Evolutionary conservation across 768 basidiomycete species (phyloP), one percentile per base, ranked within the genome.

Genomic region (Paxillus ammoniavirescens): DNA sequence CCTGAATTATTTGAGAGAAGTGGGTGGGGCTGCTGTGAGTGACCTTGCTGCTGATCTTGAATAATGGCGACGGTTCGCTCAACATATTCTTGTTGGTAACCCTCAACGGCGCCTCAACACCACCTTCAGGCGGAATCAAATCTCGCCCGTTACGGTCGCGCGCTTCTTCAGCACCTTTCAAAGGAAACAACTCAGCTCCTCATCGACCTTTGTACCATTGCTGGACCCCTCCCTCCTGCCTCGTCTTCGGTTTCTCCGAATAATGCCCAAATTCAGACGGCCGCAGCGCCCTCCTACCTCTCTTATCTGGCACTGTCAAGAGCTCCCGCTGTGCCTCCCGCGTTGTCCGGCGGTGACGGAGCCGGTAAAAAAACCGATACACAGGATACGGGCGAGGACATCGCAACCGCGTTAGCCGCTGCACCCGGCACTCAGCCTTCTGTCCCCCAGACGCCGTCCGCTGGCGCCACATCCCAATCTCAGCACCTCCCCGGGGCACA

Each of bases 101-200:
- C 17, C 28, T 26, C 33, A 30, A 18, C 14, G 13, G 8, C 38
- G 9, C 38, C 6, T 49, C 31, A 8, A 18, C 9, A 5, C 9
- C 2, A 55, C 35, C n/a, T 21, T n/a, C 53, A 91, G 93, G 90
- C 93, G 0, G 91, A 94, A 69, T 87, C 80, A 42, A 92, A 93
- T 63, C 73, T 98, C 14, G 85, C 90, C 6, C 77, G 90, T 40
- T 97, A 98, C 65, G 96, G 95, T 2, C 84, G 90, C 6, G 88
- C 87, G 0, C 80, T 99, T 75, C 78, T 99, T 0, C 81, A 82
- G 6, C 84, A 82, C 42, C 80, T 94, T 4, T 93, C 96, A 0
- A 81, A 87, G 53, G 92, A 93, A 63, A 95, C 95, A 0, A 98
- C 96, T 0, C 82, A 89, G 50, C 78, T 99, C 0, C 79, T 98